These are phyloP conservation scores for Solanum rostratum DNA, from an alignment of 257 asterid genomes.

Conservation along the genomic window DNA sequence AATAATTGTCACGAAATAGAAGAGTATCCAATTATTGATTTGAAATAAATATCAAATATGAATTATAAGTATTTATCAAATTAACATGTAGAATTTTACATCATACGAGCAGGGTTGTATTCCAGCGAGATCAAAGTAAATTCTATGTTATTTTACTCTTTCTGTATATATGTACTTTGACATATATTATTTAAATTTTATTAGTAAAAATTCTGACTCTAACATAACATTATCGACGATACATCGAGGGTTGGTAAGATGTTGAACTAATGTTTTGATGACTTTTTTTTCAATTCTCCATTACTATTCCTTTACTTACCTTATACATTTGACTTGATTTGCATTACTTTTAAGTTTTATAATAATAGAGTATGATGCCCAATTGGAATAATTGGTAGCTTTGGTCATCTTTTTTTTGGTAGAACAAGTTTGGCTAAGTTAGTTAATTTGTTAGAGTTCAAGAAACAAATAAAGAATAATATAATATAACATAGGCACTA, in stretches of 20 bases:
- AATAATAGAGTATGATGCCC: background rate
- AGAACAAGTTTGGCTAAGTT: background rate
- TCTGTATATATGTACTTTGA: too few species aligned
- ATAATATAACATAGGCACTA: background rate
- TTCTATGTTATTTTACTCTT: too few species aligned
- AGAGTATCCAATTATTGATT: too few species aligned
- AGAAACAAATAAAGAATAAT: background rate
- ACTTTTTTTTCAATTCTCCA: background rate
- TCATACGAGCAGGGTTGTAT: too few species aligned
- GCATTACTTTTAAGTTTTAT: background rate
- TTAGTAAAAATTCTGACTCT: background rate
- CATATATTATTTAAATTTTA: background rate
- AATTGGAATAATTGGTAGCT: background rate
- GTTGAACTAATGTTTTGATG: background rate
- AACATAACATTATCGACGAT: fast-evolving
- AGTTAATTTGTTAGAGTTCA: background rate
- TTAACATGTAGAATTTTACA: background rate
- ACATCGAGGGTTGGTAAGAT: background rate
- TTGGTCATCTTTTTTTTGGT: too few species aligned
- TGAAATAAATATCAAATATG: too few species aligned
- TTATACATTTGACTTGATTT: background rate
- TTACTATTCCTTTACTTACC: background rate
- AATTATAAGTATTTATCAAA: too few species aligned
- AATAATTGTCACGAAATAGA: too few species aligned
- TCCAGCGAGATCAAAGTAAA: too few species aligned